These are phyloP conservation scores for Lipomyces spencermartinsiae DNA, from an alignment of 805 yeast species.

Conservation along the genomic window DNA sequence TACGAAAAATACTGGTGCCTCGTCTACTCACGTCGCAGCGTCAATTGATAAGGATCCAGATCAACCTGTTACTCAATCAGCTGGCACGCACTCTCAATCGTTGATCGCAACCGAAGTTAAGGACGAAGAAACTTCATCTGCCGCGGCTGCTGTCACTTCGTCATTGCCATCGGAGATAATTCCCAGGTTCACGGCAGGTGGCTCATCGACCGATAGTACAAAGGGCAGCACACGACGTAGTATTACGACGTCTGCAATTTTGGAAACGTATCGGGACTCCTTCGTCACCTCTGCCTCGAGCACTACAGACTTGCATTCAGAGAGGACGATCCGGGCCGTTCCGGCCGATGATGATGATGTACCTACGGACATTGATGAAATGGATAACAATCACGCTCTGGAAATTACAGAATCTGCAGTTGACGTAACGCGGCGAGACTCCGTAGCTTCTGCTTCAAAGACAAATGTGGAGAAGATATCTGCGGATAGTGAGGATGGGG, in stretches of 20 bases:
- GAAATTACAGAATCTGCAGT: background rate
- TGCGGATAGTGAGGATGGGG: background rate
- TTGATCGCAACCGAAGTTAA: background rate
- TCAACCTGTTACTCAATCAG: background rate
- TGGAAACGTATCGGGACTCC: constrained; percentile 16
- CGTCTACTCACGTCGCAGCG: background rate
- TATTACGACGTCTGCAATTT: constrained; percentile 13
- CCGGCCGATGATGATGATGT: background rate
- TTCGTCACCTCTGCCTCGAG: background rate
- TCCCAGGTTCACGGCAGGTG: background rate
- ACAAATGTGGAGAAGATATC: background rate
- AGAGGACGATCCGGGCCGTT: background rate
- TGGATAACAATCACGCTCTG: background rate
- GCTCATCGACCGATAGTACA: background rate
- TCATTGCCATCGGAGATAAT: background rate
- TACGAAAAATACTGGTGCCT: background rate
- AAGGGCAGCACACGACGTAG: background rate
- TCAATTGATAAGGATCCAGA: background rate
- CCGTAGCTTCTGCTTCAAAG: background rate
- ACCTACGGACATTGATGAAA: background rate
- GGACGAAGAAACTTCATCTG: background rate
- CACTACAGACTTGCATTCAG: background rate
- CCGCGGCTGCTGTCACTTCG: background rate
- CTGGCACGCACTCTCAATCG: background rate
- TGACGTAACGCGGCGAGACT: background rate